Evolutionary conservation across 345 rosid species (phyloP).

Genomic region (Aquilaria malaccensis): DNA sequence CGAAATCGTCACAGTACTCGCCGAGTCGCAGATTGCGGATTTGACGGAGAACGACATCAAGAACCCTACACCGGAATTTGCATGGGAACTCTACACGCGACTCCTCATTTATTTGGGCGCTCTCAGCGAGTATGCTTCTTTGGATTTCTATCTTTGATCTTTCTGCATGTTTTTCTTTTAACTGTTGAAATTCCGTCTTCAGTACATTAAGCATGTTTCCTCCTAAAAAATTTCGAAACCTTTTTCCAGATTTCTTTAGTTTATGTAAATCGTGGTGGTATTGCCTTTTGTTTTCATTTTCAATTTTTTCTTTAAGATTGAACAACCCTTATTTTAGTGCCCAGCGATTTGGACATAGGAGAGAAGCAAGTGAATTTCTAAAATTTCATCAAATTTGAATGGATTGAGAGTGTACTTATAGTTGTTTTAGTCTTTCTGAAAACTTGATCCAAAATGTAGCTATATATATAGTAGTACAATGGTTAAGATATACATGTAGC

Average conservation of each 20-base stretch:
- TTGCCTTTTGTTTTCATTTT: too few species aligned
- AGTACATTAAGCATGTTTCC: too few species aligned
- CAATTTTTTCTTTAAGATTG: too few species aligned
- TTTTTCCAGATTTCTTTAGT: too few species aligned
- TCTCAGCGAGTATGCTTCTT: slow-evolving; percentile 42
- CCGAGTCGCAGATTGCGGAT: slow-evolving; percentile 51
- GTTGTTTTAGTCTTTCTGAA: too few species aligned
- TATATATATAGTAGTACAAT: too few species aligned
- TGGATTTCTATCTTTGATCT: background rate
- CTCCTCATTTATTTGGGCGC: slow-evolving; percentile 63
- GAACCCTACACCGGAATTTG: slow-evolving; percentile 42
- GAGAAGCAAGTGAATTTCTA: background rate
- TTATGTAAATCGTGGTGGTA: too few species aligned
- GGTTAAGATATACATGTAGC: background rate
- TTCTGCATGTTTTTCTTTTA: background rate
- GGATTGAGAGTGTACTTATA: too few species aligned
- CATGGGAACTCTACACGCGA: slow-evolving; percentile 52
- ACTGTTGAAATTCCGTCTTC: background rate
- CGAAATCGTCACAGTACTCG: slow-evolving; percentile 50
- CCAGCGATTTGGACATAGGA: too few species aligned
- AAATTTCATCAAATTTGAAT: background rate
- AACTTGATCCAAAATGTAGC: too few species aligned
- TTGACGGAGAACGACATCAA: slow-evolving; percentile 41
- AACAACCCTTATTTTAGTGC: too few species aligned
- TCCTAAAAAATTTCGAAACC: too few species aligned